Evolutionary conservation across 495 filamentous ascomycete species (phyloP).

Genomic region (Aspergillus diversus): DNA sequence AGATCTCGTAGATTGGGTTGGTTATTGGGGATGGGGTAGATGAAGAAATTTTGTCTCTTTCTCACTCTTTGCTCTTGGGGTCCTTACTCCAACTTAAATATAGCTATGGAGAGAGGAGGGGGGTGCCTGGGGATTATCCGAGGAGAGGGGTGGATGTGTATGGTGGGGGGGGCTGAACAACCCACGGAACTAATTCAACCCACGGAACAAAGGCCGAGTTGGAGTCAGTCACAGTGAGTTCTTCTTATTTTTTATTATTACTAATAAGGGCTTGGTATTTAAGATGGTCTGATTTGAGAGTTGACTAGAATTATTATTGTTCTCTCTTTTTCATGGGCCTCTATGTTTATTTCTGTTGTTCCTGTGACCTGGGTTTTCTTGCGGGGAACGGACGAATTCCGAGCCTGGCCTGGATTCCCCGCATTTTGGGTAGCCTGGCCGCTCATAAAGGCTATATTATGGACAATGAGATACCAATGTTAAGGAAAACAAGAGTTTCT

Average conservation of each 20-base stretch:
- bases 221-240: not conserved
- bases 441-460: too few relatives aligned
- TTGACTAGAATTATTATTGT: too few relatives aligned
- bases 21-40: not conserved
- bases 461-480: too few relatives aligned
- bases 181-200: not conserved
- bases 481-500: too few relatives aligned
- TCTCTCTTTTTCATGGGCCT: too few relatives aligned
- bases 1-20: not conserved
- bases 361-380: not conserved
- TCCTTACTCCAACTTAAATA: not conserved
- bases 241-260: not conserved
- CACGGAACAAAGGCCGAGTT: constrained; percentile 2
- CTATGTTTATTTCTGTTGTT: not conserved
- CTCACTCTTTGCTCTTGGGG: not conserved
- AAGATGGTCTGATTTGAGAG: not conserved
- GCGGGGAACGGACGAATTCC: too few relatives aligned
- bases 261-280: not conserved
- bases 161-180: not conserved
- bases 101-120: not conserved
- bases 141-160: not conserved
- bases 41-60: not conserved
- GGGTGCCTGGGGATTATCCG: not conserved
- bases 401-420: too few relatives aligned
- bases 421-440: too few relatives aligned